Base-by-base conservation (phyloP, 2,329 filamentous ascomycete species). In the Anthostomella pinea region DNA sequence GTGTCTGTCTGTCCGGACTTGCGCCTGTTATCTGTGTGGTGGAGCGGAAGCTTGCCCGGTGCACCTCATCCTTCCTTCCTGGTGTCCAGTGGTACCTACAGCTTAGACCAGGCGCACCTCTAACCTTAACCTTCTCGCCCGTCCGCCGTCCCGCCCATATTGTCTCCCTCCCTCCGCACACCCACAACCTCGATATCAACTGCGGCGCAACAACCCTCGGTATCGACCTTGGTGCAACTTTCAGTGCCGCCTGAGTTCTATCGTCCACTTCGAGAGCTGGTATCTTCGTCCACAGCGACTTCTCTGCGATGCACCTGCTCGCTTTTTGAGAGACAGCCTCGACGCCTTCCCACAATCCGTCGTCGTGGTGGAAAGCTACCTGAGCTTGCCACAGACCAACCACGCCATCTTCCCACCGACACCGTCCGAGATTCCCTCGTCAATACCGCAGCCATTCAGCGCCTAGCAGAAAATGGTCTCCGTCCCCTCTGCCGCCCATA, bases 401-500 rank as follows among this genome's bases (percentile, higher is more conserved):
- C 11, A n/a, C 15, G 9, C 22, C 14, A 16, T 24, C 24, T 20
- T 30, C 31, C n/a, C 13, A 22, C 30, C 28, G 27, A 37, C 30
- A 38, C 29, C 29, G 22, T 20, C 34, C 22, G 38, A 17, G 20
- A 28, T 26, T 21, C 3, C 21, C 20, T 16, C 18, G 16, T 13
- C 18, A 14, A 19, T 15, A 16, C 30, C 11, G 17, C 27, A 41
- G 31, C 33, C n/a, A 30, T 16, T 27, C 32, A 32, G 21, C 22
- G 18, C 11, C 21, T 34, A 28, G 20, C 39, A 35, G 53, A 53
- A 44, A 45, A 69, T 69, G 65, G 67, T 64, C 39, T 60, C 67
- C 40, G 60, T 59, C 29, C 58, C 66, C 46, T 65, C 59, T 38
- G 55, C 61, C 41, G 59, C 58, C 51, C 58, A 62, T 34, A 61